Evolutionary conservation across 805 yeast species (phyloP).

Genomic region (Sugiyamaella floridensis): DNA sequence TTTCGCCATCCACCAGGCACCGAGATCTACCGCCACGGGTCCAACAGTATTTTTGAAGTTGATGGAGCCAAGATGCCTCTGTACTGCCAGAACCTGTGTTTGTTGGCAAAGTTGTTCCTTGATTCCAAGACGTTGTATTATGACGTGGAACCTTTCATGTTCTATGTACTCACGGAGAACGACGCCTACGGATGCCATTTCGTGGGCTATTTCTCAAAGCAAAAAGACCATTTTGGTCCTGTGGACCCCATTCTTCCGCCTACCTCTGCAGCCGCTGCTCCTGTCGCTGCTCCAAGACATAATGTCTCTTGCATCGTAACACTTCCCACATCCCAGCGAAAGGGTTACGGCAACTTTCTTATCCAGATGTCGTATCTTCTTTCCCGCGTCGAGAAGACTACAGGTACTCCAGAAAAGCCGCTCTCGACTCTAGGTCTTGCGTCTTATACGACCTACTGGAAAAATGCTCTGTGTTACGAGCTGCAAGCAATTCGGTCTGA

Average conservation of each 20-base stretch:
- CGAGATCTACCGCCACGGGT: constrained; percentile 75
- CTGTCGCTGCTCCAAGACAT: constrained; percentile 24
- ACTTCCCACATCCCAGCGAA: constrained; percentile 76
- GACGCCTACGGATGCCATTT: constrained; percentile 58
- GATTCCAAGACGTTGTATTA: constrained; percentile 88
- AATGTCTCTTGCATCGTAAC: constrained; percentile 89
- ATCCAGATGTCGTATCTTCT: constrained; percentile 85
- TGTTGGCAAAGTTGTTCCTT: constrained; percentile 79
- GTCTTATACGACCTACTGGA: constrained; percentile 88
- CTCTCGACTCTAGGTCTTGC: constrained; percentile 76
- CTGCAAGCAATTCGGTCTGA: constrained; percentile 23
- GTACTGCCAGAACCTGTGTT: constrained; percentile 85
- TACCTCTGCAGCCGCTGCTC: constrained; percentile 33
- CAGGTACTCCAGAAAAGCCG: constrained; percentile 95
- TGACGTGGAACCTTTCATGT: constrained; percentile 92
- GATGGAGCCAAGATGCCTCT: constrained; percentile 80
- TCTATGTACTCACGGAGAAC: constrained; percentile 73
- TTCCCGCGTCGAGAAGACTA: constrained; percentile 63
- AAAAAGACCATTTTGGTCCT: constrained; percentile 34
- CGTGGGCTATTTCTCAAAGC: constrained; percentile 93
- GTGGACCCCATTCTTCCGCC: constrained; percentile 1
- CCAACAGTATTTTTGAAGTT: constrained; percentile 75
- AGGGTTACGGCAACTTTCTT: constrained; percentile 82
- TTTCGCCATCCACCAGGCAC: constrained; percentile 78
- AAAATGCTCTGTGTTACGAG: constrained; percentile 46